These are phyloP conservation scores for Hygrocybe coccinea DNA, from an alignment of 768 basidiomycete species.

Conservation along the genomic window DNA sequence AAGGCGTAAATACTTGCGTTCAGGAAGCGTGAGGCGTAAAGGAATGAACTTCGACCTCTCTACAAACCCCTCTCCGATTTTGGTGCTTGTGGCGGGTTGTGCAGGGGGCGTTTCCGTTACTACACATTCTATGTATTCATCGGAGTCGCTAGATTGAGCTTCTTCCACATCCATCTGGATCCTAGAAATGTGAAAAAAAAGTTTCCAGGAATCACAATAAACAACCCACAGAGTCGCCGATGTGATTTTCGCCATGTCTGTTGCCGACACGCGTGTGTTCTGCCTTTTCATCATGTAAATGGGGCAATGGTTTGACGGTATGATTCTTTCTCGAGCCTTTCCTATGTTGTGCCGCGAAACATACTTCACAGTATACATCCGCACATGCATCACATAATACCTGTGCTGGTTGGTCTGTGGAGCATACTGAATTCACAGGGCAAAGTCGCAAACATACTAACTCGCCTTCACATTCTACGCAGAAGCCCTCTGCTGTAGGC, in stretches of 20 bases:
- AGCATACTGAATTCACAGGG: slow-evolving; percentile 9
- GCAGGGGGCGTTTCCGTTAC: slow-evolving; percentile 39
- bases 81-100: slow-evolving; percentile 54
- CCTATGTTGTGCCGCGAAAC: slow-evolving; percentile 78
- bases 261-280: slow-evolving; percentile 22
- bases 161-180: slow-evolving; percentile 46
- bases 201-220: background rate
- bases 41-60: slow-evolving; percentile 80
- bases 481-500: slow-evolving; percentile 57
- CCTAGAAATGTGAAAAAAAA: background rate
- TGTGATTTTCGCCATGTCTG: slow-evolving; percentile 11
- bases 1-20: slow-evolving; percentile 81
- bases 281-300: slow-evolving; percentile 24
- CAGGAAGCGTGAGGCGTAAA: slow-evolving; percentile 63
- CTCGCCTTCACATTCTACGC: slow-evolving; percentile 85
- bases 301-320: slow-evolving; percentile 42
- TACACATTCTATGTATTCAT: slow-evolving; percentile 31
- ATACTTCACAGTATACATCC: slow-evolving; percentile 79
- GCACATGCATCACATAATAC: slow-evolving; percentile 65
- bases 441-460: slow-evolving; percentile 4
- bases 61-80: slow-evolving; percentile 82
- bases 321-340: slow-evolving; percentile 75
- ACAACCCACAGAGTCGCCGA: slow-evolving; percentile 32
- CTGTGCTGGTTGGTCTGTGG: slow-evolving; percentile 76
- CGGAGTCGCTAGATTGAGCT: slow-evolving; percentile 39